A percentile compares a stretch with the other conserved stretches of the same genome.
Evolutionary conservation across 176 grass and related monocot species (phyloP).

Genomic region (Secale cereale): DNA sequence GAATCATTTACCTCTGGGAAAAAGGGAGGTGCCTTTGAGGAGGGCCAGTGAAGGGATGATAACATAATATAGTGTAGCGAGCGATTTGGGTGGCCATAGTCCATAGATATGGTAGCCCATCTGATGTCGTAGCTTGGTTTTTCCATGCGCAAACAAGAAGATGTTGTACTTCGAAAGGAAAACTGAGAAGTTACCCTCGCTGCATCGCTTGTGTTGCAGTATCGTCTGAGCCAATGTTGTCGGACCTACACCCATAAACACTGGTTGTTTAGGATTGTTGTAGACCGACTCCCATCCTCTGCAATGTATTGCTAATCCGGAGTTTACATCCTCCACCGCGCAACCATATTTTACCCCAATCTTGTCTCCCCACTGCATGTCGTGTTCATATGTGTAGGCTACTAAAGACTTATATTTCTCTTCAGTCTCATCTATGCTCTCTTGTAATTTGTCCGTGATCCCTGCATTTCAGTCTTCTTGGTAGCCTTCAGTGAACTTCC

Average conservation of each 20-base stretch:
- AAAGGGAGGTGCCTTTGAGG: slow-evolving; percentile 59
- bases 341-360: slow-evolving; percentile 73
- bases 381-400: slow-evolving; percentile 56
- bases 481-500: slow-evolving; percentile 44
- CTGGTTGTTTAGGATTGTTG: slow-evolving; percentile 40
- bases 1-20: slow-evolving; percentile 63
- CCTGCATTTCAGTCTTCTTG: slow-evolving; percentile 54
- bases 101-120: slow-evolving; percentile 58
- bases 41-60: slow-evolving; percentile 63
- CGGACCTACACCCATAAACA: slow-evolving; percentile 61
- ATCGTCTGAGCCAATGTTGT: slow-evolving; percentile 56
- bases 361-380: slow-evolving; percentile 64
- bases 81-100: slow-evolving; percentile 58
- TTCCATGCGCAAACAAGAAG: slow-evolving; percentile 54
- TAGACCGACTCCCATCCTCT: slow-evolving; percentile 74
- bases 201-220: slow-evolving; percentile 92
- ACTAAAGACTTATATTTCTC: slow-evolving; percentile 45
- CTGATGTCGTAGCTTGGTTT: slow-evolving; percentile 48
- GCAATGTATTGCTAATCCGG: slow-evolving; percentile 69
- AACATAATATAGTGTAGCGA: slow-evolving; percentile 63
- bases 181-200: slow-evolving; percentile 54
- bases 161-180: slow-evolving; percentile 64
- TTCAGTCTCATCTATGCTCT: slow-evolving; percentile 27
- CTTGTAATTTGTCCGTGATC: background rate
- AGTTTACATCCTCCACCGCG: slow-evolving; percentile 70